phyloP scores from a whole-genome alignment of 1,139 yeast genomes.

The Candida tropicalis region DNA sequence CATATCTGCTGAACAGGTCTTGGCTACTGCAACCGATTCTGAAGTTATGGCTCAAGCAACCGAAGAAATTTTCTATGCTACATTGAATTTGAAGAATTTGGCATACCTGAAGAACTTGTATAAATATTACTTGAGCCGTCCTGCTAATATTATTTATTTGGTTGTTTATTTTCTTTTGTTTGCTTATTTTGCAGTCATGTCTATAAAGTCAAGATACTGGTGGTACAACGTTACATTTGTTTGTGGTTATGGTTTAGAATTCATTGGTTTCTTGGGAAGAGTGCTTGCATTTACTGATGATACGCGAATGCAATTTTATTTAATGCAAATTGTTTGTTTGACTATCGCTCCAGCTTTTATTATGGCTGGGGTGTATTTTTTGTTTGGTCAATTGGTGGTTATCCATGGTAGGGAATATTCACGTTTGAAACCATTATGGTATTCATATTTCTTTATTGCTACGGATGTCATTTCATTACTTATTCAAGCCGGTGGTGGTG shows the following conservation, averaged over 20 bases:
- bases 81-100: constrained; percentile 28
- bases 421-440: constrained; percentile 70
- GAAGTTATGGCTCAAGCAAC: constrained; percentile 31
- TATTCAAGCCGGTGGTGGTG: constrained; percentile 83
- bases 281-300: constrained; percentile 43
- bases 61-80: constrained; percentile 33
- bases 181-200: constrained; percentile 26
- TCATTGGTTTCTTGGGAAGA: constrained; percentile 73
- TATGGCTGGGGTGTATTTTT: constrained; percentile 84
- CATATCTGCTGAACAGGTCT: constrained; percentile 30
- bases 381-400: constrained; percentile 72
- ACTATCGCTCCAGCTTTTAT: constrained; percentile 88
- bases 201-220: constrained; percentile 55
- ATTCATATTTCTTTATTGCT: constrained; percentile 67
- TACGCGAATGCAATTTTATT: constrained; percentile 45
- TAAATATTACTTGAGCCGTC: constrained; percentile 28
- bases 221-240: constrained; percentile 72
- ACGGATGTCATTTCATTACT: constrained; percentile 70
- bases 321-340: constrained; percentile 68
- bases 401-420: constrained; percentile 69
- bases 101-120: constrained; percentile 30
- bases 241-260: constrained; percentile 64
- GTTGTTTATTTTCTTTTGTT: constrained; percentile 24
- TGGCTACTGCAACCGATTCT: constrained; percentile 43
- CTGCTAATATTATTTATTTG: constrained; percentile 29